phyloP scores from a whole-genome alignment of 768 basidiomycete genomes.

The Podaxis rugospora region DNA sequence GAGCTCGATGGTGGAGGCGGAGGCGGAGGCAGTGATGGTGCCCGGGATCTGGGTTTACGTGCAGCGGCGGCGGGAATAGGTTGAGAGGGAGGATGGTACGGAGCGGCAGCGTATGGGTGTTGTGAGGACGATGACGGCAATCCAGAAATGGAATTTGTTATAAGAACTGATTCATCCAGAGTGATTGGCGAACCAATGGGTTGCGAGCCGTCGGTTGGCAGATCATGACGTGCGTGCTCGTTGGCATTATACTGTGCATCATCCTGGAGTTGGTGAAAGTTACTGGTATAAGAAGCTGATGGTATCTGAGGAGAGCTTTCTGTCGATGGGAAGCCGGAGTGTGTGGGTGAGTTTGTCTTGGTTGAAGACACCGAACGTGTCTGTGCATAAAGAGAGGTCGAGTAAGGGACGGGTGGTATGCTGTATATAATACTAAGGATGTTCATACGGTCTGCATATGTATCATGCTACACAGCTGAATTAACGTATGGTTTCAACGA shows the following conservation, averaged over 20 bases:
- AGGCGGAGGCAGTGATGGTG: conserved; percentile 59
- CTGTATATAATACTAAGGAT: conserved; percentile 88
- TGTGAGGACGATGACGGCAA: conserved; percentile 25
- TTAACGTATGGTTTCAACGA: conserved; percentile 11
- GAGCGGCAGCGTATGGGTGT: conserved; percentile 54
- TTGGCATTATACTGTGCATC: conserved; percentile 23
- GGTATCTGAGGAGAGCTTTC: conserved; percentile 40
- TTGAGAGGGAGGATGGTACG: conserved; percentile 33
- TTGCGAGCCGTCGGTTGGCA: conserved; percentile 19
- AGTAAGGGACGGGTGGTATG: conserved; percentile 72
- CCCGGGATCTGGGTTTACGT: conserved; percentile 45
- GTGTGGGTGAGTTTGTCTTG: conserved; percentile 42
- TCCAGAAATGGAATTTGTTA: conserved; percentile 24
- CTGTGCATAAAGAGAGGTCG: conserved; percentile 45
- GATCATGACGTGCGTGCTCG: conserved; percentile 17
- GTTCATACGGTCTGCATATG: conserved; percentile 92
- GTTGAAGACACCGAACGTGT: conserved; percentile 38
- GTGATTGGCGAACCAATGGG: conserved; percentile 40
- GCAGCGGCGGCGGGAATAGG: conserved; percentile 18
- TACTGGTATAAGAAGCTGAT: conserved; percentile 28
- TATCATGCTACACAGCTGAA: conserved; percentile 66
- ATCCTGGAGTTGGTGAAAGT: conserved; percentile 30
- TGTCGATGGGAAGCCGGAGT: conserved; percentile 47
- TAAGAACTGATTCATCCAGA: conserved; percentile 30
- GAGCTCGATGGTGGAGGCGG: conserved; percentile 60